A percentile compares a stretch with the other conserved stretches of the same genome.
These are phyloP conservation scores for Chenopodium formosanum DNA, from an alignment of 148 eudicot species.

Conservation along the genomic window DNA sequence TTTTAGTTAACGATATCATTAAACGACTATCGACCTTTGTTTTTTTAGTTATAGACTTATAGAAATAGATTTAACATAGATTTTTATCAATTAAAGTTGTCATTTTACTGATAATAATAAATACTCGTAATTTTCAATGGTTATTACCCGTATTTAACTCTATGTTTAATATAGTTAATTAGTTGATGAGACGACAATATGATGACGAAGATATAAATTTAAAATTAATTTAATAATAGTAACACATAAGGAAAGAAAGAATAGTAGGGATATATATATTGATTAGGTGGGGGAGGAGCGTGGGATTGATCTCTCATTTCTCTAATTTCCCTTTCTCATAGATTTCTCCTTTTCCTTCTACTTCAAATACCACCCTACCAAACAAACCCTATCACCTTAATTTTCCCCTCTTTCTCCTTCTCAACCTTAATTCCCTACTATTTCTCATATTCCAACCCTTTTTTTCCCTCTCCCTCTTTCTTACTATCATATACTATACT, in stretches of 20 bases:
- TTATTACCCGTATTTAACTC: too few relatives aligned
- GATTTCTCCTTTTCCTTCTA: not conserved
- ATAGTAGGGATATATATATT: not conserved
- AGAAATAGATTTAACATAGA: too few relatives aligned
- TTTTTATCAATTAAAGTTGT: too few relatives aligned
- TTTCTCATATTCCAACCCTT: not conserved
- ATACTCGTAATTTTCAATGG: too few relatives aligned
- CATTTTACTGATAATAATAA: too few relatives aligned
- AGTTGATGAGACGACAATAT: too few relatives aligned
- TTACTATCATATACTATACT: not conserved
- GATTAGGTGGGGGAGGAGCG: not conserved
- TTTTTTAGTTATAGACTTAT: too few relatives aligned
- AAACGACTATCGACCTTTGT: too few relatives aligned
- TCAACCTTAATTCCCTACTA: not conserved
- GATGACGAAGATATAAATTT: too few relatives aligned
- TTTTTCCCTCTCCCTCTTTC: not conserved
- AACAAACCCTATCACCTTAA: slow-evolving; percentile 15
- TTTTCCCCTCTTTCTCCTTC: not conserved
- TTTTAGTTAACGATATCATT: too few relatives aligned
- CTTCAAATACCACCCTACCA: slow-evolving; percentile 13
- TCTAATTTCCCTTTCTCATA: not conserved
- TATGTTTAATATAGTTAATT: too few relatives aligned
- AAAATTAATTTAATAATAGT: too few relatives aligned
- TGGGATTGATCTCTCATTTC: slow-evolving; percentile 4
- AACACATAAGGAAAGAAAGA: not conserved